Conservation (phyloP, 371 early-diverging fungal species). For the Nematocida displodere region DNA sequence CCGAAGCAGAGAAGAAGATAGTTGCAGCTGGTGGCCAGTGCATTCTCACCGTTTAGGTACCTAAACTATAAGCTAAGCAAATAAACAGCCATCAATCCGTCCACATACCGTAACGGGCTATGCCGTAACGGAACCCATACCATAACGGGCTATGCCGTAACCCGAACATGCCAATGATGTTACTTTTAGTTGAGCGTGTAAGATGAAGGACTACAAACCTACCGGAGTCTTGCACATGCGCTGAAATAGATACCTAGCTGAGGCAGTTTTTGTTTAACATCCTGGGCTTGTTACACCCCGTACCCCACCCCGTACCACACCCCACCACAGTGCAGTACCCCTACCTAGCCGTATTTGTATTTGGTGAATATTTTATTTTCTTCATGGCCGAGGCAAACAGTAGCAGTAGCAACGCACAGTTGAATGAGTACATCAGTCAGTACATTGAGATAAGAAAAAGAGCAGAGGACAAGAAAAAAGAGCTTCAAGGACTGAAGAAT, state of each 20-base stretch:
- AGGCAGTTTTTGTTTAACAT: constrained; percentile 14
- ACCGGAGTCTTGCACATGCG: constrained; percentile 25
- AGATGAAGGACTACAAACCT: constrained; percentile 25
- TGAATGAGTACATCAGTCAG: constrained; percentile 30
- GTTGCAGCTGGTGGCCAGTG: constrained; percentile 87
- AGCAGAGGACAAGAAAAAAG: constrained; percentile 36
- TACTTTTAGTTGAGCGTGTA: constrained; percentile 2
- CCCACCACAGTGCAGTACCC: not conserved
- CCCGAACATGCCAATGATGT: too few species aligned
- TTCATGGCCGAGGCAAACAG: constrained; percentile 11
- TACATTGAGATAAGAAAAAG: constrained; percentile 44
- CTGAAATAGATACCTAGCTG: constrained; percentile 16
- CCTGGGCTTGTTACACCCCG: not conserved
- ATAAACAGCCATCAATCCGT: too few species aligned
- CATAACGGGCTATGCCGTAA: too few species aligned
- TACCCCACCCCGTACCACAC: too few species aligned
- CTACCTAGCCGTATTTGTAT: not conserved
- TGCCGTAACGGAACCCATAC: too few species aligned
- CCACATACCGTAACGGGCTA: too few species aligned
- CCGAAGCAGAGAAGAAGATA: constrained; percentile 92
- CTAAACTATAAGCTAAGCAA: too few species aligned
- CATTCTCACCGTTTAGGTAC: constrained; percentile 66
- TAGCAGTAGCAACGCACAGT: not conserved
- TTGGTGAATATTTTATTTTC: constrained; percentile 17
- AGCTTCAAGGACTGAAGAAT: constrained; percentile 20